Percentiles rank a stretch among this genome's conserved stretches.
phyloP scores from a whole-genome alignment of 2,329 filamentous ascomycete species.

The Claviceps digitariae region DNA sequence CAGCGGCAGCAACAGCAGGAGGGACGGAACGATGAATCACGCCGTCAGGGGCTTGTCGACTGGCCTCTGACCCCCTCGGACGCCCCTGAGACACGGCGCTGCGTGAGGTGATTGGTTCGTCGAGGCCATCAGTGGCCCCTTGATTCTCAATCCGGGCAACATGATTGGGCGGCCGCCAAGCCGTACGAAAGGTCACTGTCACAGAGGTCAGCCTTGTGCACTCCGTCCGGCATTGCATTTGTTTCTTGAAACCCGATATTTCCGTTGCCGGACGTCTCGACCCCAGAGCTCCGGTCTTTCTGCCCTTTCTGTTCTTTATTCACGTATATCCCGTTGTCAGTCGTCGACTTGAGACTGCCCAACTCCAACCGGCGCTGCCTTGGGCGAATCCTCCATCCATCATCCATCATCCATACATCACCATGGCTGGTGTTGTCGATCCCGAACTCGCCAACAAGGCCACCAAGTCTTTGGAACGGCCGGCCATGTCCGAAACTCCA shows the following conservation, averaged over 20 bases:
- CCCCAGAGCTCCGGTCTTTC: background rate
- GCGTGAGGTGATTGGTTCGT: no score
- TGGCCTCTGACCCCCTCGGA: no score
- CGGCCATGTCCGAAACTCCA: slow-evolving; percentile 32
- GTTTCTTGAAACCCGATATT: no score
- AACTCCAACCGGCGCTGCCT: background rate
- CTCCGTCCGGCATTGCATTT: no score
- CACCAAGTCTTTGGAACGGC: slow-evolving; percentile 23
- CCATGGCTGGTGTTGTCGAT: slow-evolving; percentile 11
- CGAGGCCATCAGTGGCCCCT: no score
- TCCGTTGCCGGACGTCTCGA: background rate
- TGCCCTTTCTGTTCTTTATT: background rate
- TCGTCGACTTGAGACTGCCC: no score
- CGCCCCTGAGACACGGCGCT: no score
- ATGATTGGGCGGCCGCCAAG: slow-evolving; percentile 4
- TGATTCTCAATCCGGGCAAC: slow-evolving; percentile 7
- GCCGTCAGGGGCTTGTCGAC: no score
- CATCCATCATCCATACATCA: background rate
- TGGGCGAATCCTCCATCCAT: no score
- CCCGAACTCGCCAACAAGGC: slow-evolving; percentile 13
- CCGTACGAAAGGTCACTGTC: background rate
- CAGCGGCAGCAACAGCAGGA: no score
- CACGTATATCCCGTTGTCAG: background rate
- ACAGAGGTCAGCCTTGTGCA: no score
- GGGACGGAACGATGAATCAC: no score